Conservation (phyloP, 2,329 filamentous ascomycete species). For the Colletotrichum filicis region DNA sequence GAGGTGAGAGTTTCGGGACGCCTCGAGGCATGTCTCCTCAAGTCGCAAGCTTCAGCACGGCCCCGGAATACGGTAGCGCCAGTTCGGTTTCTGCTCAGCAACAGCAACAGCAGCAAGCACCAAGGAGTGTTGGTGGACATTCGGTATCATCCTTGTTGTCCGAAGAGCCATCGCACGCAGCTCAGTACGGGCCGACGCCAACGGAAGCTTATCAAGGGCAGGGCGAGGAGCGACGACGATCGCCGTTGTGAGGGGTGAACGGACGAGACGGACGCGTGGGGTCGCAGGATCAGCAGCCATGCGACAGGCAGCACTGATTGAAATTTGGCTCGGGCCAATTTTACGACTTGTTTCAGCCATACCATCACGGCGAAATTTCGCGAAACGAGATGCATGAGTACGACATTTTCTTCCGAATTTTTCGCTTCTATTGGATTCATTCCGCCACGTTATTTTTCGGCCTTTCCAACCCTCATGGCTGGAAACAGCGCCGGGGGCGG, state of each 20-base stretch:
- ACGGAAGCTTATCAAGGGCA: constrained; percentile 35
- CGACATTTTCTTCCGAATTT: constrained; percentile 26
- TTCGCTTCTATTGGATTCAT: constrained; percentile 15
- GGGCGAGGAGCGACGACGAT: constrained; percentile 24
- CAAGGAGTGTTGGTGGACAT: constrained; percentile 42
- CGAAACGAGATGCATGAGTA: constrained; percentile 35
- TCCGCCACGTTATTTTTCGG: neutral
- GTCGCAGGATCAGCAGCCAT: constrained; percentile 44
- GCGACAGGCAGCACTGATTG: constrained; percentile 41
- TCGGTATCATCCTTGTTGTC: constrained; percentile 57
- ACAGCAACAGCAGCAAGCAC: constrained; percentile 35
- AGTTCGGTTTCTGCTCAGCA: constrained; percentile 36
- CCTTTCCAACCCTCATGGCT: neutral
- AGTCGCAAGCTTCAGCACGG: constrained; percentile 43
- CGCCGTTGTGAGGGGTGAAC: constrained; percentile 6
- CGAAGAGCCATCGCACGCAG: constrained; percentile 46
- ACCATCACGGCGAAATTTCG: constrained; percentile 19
- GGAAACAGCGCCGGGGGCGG: neutral
- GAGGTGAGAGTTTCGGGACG: constrained; percentile 46
- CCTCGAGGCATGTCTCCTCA: constrained; percentile 51
- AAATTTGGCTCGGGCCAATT: constrained; percentile 40
- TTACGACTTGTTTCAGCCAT: constrained; percentile 43
- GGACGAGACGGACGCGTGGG: constrained; percentile 39
- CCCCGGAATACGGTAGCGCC: constrained; percentile 43
- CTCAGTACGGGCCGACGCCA: constrained; percentile 9